Evolutionary conservation across 345 rosid species (phyloP), one percentile per base, ranked within the genome.

Genomic region (Gossypium anomalum): DNA sequence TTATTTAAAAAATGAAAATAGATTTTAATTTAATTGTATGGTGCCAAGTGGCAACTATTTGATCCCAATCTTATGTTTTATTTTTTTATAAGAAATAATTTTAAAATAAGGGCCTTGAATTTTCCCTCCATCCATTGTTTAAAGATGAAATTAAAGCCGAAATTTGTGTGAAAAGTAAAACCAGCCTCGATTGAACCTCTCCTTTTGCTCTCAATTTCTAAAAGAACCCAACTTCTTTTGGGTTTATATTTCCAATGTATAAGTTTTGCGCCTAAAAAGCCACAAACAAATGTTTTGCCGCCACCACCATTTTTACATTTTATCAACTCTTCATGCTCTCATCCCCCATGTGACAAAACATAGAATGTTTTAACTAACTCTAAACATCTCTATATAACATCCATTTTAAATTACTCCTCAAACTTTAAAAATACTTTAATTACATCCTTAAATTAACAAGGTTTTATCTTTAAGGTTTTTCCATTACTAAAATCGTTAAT

Each of bases 401-500:
- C 1, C 38, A 4, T 3, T 34, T 34, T 34, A 34, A 34, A 34
- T 5, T 34, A 34, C 1, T 34, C 1, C 1, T 34, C 41, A 34
- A 34, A 34, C 7, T 34, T 34, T 34, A 34, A 34, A 34, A 34
- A 34, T 34, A 34, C 1, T 34, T 0, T 34, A 34, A 34, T 34
- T 34, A 34, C 41, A 34, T 34, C 7, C 0, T 5, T 34, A 34
- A 34, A 34, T 5, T 34, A 34, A 34, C 38, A 29, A 29, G 1
- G 0, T 29, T 29, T 29, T 29, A 29, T 29, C 34, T 0, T 29
- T 34, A 34, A 34, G 0, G 7, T 0, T 1, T 4, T 34, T 34
- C 1, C 1, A 0, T 5, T 34, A 6, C 0, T 34, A 6, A 34
- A 34, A 34, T 5, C 1, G 0, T 34, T 34, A 34, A 6, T 4